Conservation (phyloP, 352 stramenopile species). For the Globisporangium echinulatum region DNA sequence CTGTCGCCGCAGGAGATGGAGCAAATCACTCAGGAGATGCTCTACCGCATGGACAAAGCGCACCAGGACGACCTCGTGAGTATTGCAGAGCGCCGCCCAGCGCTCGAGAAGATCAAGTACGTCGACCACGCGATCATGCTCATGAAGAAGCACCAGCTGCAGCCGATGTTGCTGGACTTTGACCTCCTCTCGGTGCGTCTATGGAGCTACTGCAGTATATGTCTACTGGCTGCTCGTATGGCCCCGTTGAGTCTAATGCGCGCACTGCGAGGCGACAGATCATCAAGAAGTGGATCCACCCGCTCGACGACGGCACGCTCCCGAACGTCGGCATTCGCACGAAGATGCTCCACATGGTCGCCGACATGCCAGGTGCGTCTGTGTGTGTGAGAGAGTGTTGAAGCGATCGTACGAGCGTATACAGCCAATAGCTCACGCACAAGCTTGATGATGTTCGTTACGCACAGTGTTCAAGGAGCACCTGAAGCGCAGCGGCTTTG, state of each 20-base stretch:
- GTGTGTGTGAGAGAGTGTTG: background rate
- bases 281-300: conserved; percentile 88
- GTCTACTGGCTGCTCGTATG: background rate
- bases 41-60: conserved; percentile 87
- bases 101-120: conserved; percentile 85
- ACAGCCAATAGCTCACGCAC: background rate
- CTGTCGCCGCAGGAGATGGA: conserved; percentile 84
- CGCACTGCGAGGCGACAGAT: conserved; percentile 28
- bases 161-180: conserved; percentile 85
- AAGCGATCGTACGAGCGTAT: background rate
- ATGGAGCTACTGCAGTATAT: background rate
- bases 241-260: background rate
- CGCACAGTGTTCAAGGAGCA: conserved; percentile 80
- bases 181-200: conserved; percentile 69
- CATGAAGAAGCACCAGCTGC: conserved; percentile 76
- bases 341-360: conserved; percentile 83
- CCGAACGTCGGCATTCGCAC: conserved; percentile 82
- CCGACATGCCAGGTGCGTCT: conserved; percentile 55
- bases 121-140: conserved; percentile 64
- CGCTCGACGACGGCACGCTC: conserved; percentile 64
- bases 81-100: conserved; percentile 50
- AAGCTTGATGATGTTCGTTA: background rate
- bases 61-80: conserved; percentile 64
- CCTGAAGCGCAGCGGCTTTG: conserved; percentile 84
- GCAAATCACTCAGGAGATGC: conserved; percentile 79